Evolutionary conservation across 495 filamentous ascomycete species (phyloP).

Genomic region (Lophium mytilinum): DNA sequence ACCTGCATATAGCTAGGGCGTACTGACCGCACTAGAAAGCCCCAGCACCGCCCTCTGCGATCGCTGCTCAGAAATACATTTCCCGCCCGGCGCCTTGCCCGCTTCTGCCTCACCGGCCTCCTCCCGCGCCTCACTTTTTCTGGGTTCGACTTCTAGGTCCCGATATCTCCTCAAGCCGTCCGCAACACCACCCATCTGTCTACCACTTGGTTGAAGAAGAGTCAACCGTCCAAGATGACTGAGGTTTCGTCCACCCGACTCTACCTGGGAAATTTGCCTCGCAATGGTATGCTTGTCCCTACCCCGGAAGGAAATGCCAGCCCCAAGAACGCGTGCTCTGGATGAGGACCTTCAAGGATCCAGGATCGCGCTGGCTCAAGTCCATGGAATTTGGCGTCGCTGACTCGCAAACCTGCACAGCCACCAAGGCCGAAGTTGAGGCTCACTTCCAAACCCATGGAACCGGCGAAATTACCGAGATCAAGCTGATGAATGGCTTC

Average conservation of each 20-base stretch:
- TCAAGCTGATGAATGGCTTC: constrained; percentile 99
- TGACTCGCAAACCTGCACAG: constrained; percentile 45
- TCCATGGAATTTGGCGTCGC: constrained; percentile 16
- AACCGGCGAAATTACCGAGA: constrained; percentile 92
- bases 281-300: constrained; percentile 67
- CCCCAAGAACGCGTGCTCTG: constrained; percentile 8
- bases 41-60: too few species aligned
- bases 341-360: constrained; percentile 9
- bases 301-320: constrained; percentile 6
- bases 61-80: too few species aligned
- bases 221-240: constrained; percentile 39
- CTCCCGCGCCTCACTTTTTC: neutral
- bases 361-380: neutral
- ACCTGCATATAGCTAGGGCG: too few species aligned
- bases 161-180: neutral
- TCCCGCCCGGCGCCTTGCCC: neutral
- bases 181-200: too few species aligned
- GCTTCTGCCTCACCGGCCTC: neutral
- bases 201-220: too few species aligned
- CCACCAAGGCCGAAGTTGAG: constrained; percentile 93
- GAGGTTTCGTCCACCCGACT: constrained; percentile 89
- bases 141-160: neutral
- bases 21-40: too few species aligned
- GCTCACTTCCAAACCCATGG: constrained; percentile 92
- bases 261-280: constrained; percentile 95